Base-by-base conservation (phyloP, 129 eudicot genomes). In the Lonicera japonica region DNA sequence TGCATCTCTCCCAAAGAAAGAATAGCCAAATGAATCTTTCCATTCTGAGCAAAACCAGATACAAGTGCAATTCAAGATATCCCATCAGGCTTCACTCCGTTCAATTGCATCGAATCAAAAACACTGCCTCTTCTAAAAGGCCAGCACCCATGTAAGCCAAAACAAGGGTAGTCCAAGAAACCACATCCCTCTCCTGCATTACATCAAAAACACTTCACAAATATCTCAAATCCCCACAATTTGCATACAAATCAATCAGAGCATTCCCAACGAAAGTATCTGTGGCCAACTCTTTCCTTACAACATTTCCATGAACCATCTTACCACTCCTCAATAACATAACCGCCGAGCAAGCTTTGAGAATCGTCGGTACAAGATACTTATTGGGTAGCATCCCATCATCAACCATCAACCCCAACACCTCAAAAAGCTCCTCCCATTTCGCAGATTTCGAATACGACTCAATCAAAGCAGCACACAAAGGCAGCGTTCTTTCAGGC, bases 91-190 rank as follows among this genome's bases (percentile, higher is more conserved):
- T 55, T 20, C 21, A 72, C 65, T 55, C 77, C 77, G 22, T 54
- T 61, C 24, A 24, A 48, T 68, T 65, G 61, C 77, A 73, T 73
- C 17, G 47, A 38, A 11, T 52, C 18, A 64, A 73, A 73, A 58
- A 56, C 46, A 5, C 48, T 11, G 67, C 77, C 72, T 65, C 62
- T 12, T 51, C 11, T 21, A 66, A 11, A 23, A 73, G 56, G 18
- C 72, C 77, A 1, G 62, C 52, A 21, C 43, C 72, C 67, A 79
- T 68, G 65, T 60, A 79, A 74, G 79, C 84, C 7, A 71, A 75
- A 64, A 79, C 66, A 46, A 79, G 75, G 29, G 73, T 69, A 65
- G 84, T 79, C 84, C 84, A 79, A 5, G 84, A 69, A 21, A 79
- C 84, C 23, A 79, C 84, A 23, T 73, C 80, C 58, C 66, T 69